Conservation (phyloP, 2,329 filamentous ascomycete species). For the Bipolaris sorokiniana region DNA sequence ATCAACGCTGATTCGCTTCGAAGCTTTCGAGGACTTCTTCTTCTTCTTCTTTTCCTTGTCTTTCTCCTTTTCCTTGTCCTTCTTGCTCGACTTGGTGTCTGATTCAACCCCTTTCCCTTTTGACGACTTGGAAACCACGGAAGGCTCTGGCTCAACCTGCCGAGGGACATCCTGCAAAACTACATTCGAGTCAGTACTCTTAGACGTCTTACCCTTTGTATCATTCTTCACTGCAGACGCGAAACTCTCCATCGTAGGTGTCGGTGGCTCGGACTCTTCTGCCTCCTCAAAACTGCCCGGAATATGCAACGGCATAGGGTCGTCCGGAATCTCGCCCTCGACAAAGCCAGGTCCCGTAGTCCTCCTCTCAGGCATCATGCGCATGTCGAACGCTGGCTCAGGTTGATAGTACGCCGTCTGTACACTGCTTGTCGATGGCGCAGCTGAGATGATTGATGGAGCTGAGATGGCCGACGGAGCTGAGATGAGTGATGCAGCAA, state of each 20-base stretch:
- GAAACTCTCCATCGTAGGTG: slow-evolving; percentile 25
- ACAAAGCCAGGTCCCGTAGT: slow-evolving; percentile 45
- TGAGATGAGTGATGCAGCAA: slow-evolving; percentile 27
- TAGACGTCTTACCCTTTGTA: slow-evolving; percentile 37
- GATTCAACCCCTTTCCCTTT: slow-evolving; percentile 21
- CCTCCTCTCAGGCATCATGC: slow-evolving; percentile 13
- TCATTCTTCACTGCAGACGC: slow-evolving; percentile 25
- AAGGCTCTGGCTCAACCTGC: slow-evolving; percentile 15
- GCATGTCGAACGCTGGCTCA: slow-evolving; percentile 50
- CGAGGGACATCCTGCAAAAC: slow-evolving; percentile 25
- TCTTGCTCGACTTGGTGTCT: slow-evolving; percentile 48
- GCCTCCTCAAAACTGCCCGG: slow-evolving; percentile 66
- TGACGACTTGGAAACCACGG: slow-evolving; percentile 13
- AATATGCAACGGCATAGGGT: slow-evolving; percentile 66
- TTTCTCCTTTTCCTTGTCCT: neutral
- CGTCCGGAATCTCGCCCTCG: slow-evolving; percentile 49
- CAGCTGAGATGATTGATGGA: slow-evolving; percentile 13
- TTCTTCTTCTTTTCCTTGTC: slow-evolving; percentile 10
- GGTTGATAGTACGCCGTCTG: slow-evolving; percentile 50
- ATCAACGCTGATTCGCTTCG: slow-evolving; percentile 37
- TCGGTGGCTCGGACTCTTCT: slow-evolving; percentile 26
- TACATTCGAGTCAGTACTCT: slow-evolving; percentile 32
- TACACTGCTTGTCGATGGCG: slow-evolving; percentile 29
- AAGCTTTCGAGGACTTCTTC: slow-evolving; percentile 42
- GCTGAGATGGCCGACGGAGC: slow-evolving; percentile 27